Evolutionary conservation across 257 asterid genomes (phyloP).

Genomic region (Ajuga chamaepitys): DNA sequence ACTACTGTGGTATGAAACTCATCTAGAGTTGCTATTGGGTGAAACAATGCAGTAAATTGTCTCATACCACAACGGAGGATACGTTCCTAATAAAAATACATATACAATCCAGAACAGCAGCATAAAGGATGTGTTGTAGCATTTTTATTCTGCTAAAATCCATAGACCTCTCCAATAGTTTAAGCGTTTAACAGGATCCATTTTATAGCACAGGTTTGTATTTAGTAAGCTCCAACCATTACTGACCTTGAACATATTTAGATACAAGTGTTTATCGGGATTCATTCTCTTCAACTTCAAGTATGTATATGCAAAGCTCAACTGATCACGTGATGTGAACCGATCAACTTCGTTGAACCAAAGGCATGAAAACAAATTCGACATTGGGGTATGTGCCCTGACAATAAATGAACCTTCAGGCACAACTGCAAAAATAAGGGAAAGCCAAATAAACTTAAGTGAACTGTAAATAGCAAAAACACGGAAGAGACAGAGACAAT

Average conservation of each 20-base stretch:
- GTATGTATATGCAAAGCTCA: constrained; percentile 84
- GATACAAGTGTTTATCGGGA: constrained; percentile 48
- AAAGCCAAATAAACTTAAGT: neutral
- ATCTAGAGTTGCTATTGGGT: too few relatives aligned
- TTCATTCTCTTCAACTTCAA: constrained; percentile 73
- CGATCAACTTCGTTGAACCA: constrained; percentile 93
- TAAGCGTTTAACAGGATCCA: neutral
- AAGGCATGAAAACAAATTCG: constrained; percentile 86
- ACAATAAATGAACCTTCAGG: constrained; percentile 93
- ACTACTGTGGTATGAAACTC: too few relatives aligned
- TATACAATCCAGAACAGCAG: too few relatives aligned
- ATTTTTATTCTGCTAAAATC: neutral
- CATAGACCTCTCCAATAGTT: neutral
- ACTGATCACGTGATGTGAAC: constrained; percentile 88
- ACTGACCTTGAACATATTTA: constrained; percentile 84
- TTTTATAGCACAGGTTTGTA: neutral
- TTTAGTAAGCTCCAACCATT: neutral
- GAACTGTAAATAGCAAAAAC: neutral
- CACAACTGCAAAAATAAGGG: constrained; percentile 36
- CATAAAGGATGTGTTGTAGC: neutral
- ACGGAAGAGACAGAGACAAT: constrained; percentile 6
- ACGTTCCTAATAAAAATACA: too few relatives aligned
- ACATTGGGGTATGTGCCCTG: constrained; percentile 88
- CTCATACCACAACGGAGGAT: too few relatives aligned
- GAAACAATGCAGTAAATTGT: too few relatives aligned